Percentiles rank a stretch among this genome's conserved stretches.
Evolutionary conservation across 495 filamentous ascomycete genomes (phyloP).

Genomic region (Aspergillus egyptiacus): DNA sequence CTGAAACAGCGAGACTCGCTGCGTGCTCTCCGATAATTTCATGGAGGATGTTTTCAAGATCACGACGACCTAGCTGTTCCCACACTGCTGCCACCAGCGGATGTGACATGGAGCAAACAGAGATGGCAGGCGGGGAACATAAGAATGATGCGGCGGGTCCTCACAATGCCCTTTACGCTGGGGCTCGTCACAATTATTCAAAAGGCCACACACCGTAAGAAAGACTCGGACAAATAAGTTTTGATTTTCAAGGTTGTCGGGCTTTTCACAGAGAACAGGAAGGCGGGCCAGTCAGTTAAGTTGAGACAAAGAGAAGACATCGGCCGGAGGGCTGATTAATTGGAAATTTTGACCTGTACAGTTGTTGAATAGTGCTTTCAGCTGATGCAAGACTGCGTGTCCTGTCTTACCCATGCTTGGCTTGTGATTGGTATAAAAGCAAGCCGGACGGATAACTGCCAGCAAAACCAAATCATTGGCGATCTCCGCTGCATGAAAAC

Average conservation of each 20-base stretch:
- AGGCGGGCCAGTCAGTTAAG: too few relatives aligned
- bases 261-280: background rate
- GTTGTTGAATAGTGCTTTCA: conserved; percentile 11
- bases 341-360: background rate
- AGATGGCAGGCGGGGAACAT: conserved; percentile 10
- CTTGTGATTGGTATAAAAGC: conserved; percentile 14
- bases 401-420: conserved; percentile 17
- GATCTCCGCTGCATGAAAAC: background rate
- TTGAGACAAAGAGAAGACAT: conserved; percentile 6
- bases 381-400: conserved; percentile 24
- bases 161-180: background rate
- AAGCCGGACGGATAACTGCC: conserved; percentile 8
- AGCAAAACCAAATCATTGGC: conserved; percentile 1
- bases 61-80: conserved; percentile 26
- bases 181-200: background rate
- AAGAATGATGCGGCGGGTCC: conserved; percentile 4
- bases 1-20: conserved; percentile 16
- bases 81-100: conserved; percentile 28
- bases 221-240: conserved; percentile 1
- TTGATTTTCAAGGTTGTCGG: background rate
- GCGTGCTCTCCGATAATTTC: conserved; percentile 27
- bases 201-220: background rate
- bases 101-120: conserved; percentile 25
- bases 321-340: background rate
- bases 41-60: conserved; percentile 25